Evolutionary conservation across 1,284 basidiomycete species (phyloP), one percentile per base, ranked within the genome.

Genomic region (Cryptococcus sp.): DNA sequence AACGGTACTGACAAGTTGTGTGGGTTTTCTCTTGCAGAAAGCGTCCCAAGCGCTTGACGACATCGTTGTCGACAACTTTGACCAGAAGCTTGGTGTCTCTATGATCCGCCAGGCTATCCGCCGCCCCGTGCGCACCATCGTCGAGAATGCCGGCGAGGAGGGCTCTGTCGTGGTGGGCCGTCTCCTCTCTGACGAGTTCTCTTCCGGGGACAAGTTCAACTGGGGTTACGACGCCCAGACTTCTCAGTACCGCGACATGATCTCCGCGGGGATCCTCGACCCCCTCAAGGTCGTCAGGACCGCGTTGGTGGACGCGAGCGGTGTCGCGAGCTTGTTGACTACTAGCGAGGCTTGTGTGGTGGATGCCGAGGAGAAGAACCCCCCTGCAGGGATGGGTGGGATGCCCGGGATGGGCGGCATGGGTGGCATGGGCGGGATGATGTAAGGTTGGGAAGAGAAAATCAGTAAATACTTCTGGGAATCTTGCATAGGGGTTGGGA

Each of bases 61-160:
- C 48, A 85, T 97, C 67, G 77, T 84, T 44, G 89, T 90, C 4
- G 81, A 82, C 77, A 98, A 98, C 89, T 98, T 98, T 76, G 95
- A 98, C 82, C 94, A 98, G 76, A 88, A 93, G 74, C 88, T 98
- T 55, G 95, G 95, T 73, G 90, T 98, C 42, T 85, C 86, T 59
- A 97, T 98, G 79, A 91, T 98, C 78, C 85, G 87, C 55, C 85
- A 89, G 23, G 94, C 94, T 23, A 80, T 98, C 56, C 86, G 86
- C 40, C 83, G 87, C 63, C 91, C 91, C 11, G 83, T 88, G 18
- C 88, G 92, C 57, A 91, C 89, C 16, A 98, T 98, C 76, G 84
- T 95, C 62, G 84, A 84, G 75, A 98, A 98, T 76, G 94, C 95
- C 7, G 95, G 94, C 49, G 93, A 97, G 79, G 95, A 98, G 78